phyloP scores from a whole-genome alignment of 768 basidiomycete species.

The Lactifluus pinguis region DNA sequence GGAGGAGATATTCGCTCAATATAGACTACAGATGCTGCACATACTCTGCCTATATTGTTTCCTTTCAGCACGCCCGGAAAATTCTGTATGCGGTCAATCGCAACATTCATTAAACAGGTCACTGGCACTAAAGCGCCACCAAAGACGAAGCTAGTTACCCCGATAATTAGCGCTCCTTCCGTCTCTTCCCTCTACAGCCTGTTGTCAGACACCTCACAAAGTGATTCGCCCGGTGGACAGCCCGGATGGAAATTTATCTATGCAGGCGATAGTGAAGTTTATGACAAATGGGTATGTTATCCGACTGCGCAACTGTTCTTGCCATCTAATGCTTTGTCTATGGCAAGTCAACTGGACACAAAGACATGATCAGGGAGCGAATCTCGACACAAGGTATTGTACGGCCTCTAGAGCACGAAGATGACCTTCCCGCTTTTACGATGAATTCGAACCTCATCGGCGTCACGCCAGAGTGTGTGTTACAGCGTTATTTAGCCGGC shows the following conservation, averaged over 20 bases:
- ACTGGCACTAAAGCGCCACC: slow-evolving; percentile 49
- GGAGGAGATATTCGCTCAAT: neutral
- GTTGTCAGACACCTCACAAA: neutral
- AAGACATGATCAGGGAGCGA: slow-evolving; percentile 83
- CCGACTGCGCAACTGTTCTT: neutral
- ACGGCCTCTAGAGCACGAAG: slow-evolving; percentile 65
- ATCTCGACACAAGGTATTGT: slow-evolving; percentile 70
- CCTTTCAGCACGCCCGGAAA: slow-evolving; percentile 71
- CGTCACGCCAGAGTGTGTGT: slow-evolving; percentile 58
- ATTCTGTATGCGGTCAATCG: slow-evolving; percentile 71
- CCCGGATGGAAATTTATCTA: slow-evolving; percentile 9
- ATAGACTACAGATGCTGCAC: slow-evolving; percentile 48
- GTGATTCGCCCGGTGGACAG: neutral
- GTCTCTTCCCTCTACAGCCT: neutral
- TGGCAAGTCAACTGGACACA: slow-evolving; percentile 23
- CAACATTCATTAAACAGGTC: slow-evolving; percentile 60
- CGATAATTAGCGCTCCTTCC: neutral
- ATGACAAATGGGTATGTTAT: slow-evolving; percentile 36
- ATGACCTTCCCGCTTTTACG: slow-evolving; percentile 58
- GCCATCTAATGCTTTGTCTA: neutral
- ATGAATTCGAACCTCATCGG: slow-evolving; percentile 59
- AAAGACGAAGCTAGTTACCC: neutral
- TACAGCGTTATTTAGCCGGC: slow-evolving; percentile 67
- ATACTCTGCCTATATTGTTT: slow-evolving; percentile 68
- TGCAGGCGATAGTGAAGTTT: slow-evolving; percentile 57